Base-by-base conservation (phyloP, 129 eudicot genomes). In the Pulicaria dysenterica region DNA sequence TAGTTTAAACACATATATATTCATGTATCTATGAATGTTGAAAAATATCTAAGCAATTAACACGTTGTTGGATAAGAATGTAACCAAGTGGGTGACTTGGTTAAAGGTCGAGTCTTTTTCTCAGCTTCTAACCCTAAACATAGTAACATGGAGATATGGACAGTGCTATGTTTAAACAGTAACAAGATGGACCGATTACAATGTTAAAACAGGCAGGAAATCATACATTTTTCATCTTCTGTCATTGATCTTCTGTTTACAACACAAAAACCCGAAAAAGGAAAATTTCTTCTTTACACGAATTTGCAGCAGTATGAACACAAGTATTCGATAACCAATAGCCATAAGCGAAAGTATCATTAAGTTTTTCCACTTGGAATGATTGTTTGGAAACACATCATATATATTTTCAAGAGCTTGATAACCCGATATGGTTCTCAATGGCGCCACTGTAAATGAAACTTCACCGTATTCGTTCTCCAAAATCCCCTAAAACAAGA, bases 371-470 rank as follows among this genome's bases (percentile, higher is more conserved):
- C 96, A 89, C 83, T 89, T 93, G 5, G 96, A 88, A 71, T 80
- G 57, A 4, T 50, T 67, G 42, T 84, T 74, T 0, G 85, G 75
- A 55, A 96, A 93, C 6, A 80, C 74, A 47, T 89, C 95, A 5
- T 87, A 93, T 10, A 83, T 85, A 19, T 88, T 84, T 63, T 74
- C 86, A 63, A 93, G 90, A 31, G 98, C 95, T 64, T 93, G 92
- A 58, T 87, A 87, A 8, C 98, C 98, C 8, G 98, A 41, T 61
- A 92, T 80, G 34, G 86, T 81, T 69, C 98, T 79, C 3, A 93
- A 90, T 67, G 87, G 89, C 34, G 96, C 98, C 43, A 93, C 96
- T 43, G 96, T 95, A 80, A 84, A 93, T 6, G 90, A 85, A 6
- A 84, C 79, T 42, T 88, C 92, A 6, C 64, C 66, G 36, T 85